phyloP scores from a whole-genome alignment of 441 rosid genomes.

The Jatropha podagrica region DNA sequence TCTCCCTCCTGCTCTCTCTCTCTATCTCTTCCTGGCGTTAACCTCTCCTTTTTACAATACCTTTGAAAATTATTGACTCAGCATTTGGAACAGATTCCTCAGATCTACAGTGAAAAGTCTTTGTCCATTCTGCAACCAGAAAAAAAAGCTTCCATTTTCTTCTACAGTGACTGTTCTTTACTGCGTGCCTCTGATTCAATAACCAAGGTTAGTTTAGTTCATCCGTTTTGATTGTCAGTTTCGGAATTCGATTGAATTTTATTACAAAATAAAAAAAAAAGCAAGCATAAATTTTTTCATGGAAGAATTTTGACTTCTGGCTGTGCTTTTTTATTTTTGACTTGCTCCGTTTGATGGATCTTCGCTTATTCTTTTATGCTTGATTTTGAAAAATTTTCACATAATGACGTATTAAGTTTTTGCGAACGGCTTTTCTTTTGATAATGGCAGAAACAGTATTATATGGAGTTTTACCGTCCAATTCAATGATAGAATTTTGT shows the following conservation, averaged over 20 bases:
- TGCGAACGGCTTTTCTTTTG: not conserved
- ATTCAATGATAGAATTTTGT: not conserved
- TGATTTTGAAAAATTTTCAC: not conserved
- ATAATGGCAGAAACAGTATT: not conserved
- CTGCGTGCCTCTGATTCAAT: slow-evolving; percentile 26
- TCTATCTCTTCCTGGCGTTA: not conserved
- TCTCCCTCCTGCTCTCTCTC: slow-evolving; percentile 17
- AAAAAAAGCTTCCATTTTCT: slow-evolving; percentile 19
- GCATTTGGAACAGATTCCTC: slow-evolving; percentile 31
- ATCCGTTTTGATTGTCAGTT: not conserved
- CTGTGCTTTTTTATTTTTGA: not conserved
- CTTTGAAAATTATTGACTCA: slow-evolving; percentile 44
- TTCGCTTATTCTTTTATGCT: not conserved
- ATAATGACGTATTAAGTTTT: not conserved
- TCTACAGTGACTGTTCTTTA: slow-evolving; percentile 26
- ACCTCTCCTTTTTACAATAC: slow-evolving; percentile 16
- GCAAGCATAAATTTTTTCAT: slow-evolving; percentile 5
- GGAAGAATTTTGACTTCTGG: slow-evolving; percentile 14
- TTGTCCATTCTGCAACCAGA: slow-evolving; percentile 15
- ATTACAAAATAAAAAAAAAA: not conserved
- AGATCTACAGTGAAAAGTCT: slow-evolving; percentile 51
- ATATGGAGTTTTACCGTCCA: not conserved
- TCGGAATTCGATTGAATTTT: slow-evolving; percentile 16
- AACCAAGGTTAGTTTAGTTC: slow-evolving; percentile 36
- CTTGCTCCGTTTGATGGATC: not conserved